Evolutionary conservation across 192 early-diverging fungal species (phyloP).

Genomic region (Coemansia sp.): DNA sequence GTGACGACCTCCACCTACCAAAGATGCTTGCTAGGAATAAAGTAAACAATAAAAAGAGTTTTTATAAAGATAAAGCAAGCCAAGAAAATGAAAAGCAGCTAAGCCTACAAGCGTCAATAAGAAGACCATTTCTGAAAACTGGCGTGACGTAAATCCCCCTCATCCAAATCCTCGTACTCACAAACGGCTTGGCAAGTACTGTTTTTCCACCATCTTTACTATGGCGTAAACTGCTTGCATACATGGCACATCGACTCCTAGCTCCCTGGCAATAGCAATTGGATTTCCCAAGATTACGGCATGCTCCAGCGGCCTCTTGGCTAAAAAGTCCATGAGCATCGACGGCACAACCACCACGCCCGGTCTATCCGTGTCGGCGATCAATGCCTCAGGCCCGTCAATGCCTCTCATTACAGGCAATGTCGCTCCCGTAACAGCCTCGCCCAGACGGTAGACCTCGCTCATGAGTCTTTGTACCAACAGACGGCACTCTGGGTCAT

Average conservation of each 20-base stretch:
- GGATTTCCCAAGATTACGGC: slow-evolving; percentile 61
- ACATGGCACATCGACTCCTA: slow-evolving; percentile 49
- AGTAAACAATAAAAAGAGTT: neutral
- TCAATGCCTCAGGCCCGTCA: slow-evolving; percentile 36
- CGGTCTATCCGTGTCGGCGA: slow-evolving; percentile 26
- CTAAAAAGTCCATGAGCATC: slow-evolving; percentile 65
- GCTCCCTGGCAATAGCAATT: slow-evolving; percentile 45
- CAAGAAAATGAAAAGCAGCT: neutral
- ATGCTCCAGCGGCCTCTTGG: slow-evolving; percentile 59
- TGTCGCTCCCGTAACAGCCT: slow-evolving; percentile 45
- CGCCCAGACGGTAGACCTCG: slow-evolving; percentile 62
- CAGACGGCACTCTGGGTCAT: slow-evolving; percentile 44
- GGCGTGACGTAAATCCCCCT: neutral
- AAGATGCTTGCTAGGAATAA: neutral
- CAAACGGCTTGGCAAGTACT: no score
- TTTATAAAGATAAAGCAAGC: neutral
- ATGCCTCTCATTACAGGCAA: slow-evolving; percentile 28
- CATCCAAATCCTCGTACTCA: neutral
- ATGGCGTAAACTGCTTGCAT: slow-evolving; percentile 59
- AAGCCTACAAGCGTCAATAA: neutral
- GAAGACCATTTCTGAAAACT: neutral
- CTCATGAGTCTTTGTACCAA: slow-evolving; percentile 56
- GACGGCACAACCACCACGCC: slow-evolving; percentile 51
- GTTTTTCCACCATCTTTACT: slow-evolving; percentile 41
- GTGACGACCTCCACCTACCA: neutral